Evolutionary conservation across 768 basidiomycete species (phyloP).

Genomic region (Suillus cothurnatus): DNA sequence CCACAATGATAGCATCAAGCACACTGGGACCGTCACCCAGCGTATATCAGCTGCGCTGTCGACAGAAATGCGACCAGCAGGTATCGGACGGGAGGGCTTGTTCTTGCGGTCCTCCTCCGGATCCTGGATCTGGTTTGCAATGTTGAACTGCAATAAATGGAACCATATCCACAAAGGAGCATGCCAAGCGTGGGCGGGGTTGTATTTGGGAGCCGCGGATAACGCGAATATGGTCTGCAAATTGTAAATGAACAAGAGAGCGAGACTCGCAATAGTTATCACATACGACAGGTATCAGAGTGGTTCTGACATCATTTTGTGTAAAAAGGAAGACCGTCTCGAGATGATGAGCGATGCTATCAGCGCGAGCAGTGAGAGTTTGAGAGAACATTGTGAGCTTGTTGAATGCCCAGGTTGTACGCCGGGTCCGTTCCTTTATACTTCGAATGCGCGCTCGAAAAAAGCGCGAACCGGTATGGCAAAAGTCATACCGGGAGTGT

Average conservation of each 20-base stretch:
- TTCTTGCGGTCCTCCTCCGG: constrained; percentile 43
- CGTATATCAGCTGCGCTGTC: constrained; percentile 34
- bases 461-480: neutral
- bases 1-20: constrained; percentile 30
- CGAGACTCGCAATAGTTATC: neutral
- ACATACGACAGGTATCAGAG: constrained; percentile 23
- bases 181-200: constrained; percentile 13
- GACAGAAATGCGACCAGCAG: constrained; percentile 41
- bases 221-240: constrained; percentile 34
- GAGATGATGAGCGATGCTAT: constrained; percentile 15
- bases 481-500: neutral
- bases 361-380: neutral
- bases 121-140: constrained; percentile 41
- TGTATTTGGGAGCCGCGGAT: constrained; percentile 23
- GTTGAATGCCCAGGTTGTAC: neutral
- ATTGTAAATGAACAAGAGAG: neutral
- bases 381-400: neutral
- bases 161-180: constrained; percentile 44
- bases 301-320: constrained; percentile 19
- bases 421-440: neutral
- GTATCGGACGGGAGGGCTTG: constrained; percentile 44
- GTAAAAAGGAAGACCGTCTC: constrained; percentile 27
- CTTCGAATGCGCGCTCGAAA: neutral
- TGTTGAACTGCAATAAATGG: constrained; percentile 41
- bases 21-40: constrained; percentile 34